These are phyloP conservation scores for Pseudonitzschia delicatissima DNA, from an alignment of 108 stramenopile genomes.

Conservation along the genomic window DNA sequence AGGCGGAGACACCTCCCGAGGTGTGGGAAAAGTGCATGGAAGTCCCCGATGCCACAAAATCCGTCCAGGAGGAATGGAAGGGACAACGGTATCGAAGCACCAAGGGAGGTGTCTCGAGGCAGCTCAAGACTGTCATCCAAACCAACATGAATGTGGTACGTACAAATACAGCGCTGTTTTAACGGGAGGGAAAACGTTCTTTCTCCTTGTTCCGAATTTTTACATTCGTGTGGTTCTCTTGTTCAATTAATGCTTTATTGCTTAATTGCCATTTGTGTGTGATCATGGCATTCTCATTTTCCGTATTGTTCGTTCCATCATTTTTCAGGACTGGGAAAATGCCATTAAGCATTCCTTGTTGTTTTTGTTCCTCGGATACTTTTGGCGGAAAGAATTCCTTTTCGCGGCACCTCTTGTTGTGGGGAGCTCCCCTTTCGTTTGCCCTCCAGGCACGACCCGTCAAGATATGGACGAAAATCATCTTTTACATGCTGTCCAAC, in stretches of 20 bases:
- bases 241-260: too few species aligned
- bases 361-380: slow-evolving; percentile 82
- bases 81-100: slow-evolving; percentile 40
- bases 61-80: slow-evolving; percentile 21
- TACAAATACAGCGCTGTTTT: neutral
- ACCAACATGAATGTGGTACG: slow-evolving; percentile 73
- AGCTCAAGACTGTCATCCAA: slow-evolving; percentile 54
- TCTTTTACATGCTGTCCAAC: slow-evolving; percentile 64
- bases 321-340: slow-evolving; percentile 63
- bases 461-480: slow-evolving; percentile 68
- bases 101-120: slow-evolving; percentile 56
- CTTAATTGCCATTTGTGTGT: too few species aligned
- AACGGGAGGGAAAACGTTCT: neutral
- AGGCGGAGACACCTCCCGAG: slow-evolving; percentile 31
- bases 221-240: neutral
- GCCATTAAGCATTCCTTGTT: slow-evolving; percentile 73
- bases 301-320: neutral
- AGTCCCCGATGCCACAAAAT: neutral
- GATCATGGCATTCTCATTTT: neutral
- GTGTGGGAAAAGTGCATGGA: slow-evolving; percentile 27
- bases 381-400: slow-evolving; percentile 74
- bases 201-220: neutral
- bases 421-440: slow-evolving; percentile 73
- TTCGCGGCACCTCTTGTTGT: slow-evolving; percentile 52
- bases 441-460: slow-evolving; percentile 77